These are phyloP conservation scores for Spongispora temasekensis DNA, from an alignment of 1,284 basidiomycete species.

Conservation along the genomic window DNA sequence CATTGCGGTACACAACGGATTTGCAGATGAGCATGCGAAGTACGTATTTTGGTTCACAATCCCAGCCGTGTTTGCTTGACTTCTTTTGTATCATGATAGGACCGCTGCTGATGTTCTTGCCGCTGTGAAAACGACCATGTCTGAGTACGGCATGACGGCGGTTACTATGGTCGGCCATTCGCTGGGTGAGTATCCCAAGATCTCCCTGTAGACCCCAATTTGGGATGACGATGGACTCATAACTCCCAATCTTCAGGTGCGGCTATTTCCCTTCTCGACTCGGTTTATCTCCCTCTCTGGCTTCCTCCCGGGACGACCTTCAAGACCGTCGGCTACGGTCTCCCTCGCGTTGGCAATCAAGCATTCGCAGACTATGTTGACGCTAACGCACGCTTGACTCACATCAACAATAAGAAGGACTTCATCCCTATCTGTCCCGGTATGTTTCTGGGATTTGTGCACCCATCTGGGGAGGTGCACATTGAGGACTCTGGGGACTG, in stretches of 20 bases:
- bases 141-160: constrained; percentile 39
- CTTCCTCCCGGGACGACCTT: constrained; percentile 38
- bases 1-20: constrained; percentile 60
- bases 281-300: constrained; percentile 42
- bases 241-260: too few species aligned
- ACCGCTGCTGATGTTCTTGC: constrained; percentile 50
- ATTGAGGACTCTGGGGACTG: constrained; percentile 51
- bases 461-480: constrained; percentile 61
- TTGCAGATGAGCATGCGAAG: constrained; percentile 50
- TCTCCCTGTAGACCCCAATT: too few species aligned
- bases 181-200: constrained; percentile 39
- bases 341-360: constrained; percentile 70
- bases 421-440: constrained; percentile 53
- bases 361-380: constrained; percentile 64
- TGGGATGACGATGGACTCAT: neutral
- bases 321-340: constrained; percentile 47
- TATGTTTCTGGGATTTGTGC: constrained; percentile 52
- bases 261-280: constrained; percentile 53
- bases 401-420: constrained; percentile 55
- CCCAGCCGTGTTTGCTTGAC: neutral
- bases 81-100: constrained; percentile 37
- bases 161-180: constrained; percentile 62
- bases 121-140: constrained; percentile 48
- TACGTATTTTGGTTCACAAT: constrained; percentile 34
- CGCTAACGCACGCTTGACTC: constrained; percentile 43